Evolutionary conservation across 345 rosid genomes (phyloP), one percentile per base, ranked within the genome.

Genomic region (Pseudoturritis turrita): DNA sequence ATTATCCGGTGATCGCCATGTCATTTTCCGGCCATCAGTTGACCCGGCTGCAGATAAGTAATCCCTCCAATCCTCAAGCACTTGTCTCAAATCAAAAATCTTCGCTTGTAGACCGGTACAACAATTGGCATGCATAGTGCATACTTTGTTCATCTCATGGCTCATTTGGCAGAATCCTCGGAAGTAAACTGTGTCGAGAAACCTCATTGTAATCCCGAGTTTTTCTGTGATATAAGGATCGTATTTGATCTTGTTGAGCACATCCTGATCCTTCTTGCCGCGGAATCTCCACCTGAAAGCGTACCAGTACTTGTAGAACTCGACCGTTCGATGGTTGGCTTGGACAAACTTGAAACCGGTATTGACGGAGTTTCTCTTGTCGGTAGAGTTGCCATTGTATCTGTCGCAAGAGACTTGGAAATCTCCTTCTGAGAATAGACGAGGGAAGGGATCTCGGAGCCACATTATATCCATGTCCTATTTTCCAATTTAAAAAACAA

Each of bases 81-180:
- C 46, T 39, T 37, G 64, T 6, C 47, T 59, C 33, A 59, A 59
- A 39, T 23, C 33, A 13, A 12, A 1, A 39, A 59, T 14, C 47
- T 39, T 59, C 1, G 22, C 39, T 2, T 14, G 19, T 14, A 22
- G 17, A 37, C 64, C 47, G 33, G 7, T 0, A 59, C 64, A 37
- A 39, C 47, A 59, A 22, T 39, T 59, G 11, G 63, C 63, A 21
- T 58, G 64, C 64, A 59, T 59, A 10, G 12, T 59, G 28, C 64
- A 59, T 13, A 37, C 6, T 13, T 21, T 13, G 1, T 37, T 14
- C 63, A 58, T 58, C 19, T 58, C 46, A 39, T 29, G 7, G 64
- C 17, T 25, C 64, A 59, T 12, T 58, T 58, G 46, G 46, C 47
- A 59, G 31, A 59, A 59, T 23, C 64, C 64, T 59, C 64, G 31